Evolutionary conservation across 768 basidiomycete genomes (phyloP).

Genomic region (Gymnopilus junonius): DNA sequence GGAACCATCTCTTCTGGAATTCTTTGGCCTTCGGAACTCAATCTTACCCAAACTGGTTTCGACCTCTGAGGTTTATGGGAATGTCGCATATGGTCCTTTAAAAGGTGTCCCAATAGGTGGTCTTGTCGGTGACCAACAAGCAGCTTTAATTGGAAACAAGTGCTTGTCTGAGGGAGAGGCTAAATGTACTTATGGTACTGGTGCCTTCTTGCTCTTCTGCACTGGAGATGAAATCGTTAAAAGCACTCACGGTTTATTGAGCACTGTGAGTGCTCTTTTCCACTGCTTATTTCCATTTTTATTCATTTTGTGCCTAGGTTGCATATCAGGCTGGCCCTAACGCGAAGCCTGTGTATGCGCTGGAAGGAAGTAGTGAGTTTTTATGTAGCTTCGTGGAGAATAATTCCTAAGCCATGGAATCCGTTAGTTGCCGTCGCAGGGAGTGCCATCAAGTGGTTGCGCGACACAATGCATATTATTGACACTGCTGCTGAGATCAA

Average conservation of each 20-base stretch:
- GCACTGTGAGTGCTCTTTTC: slow-evolving; percentile 60
- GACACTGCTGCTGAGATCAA: slow-evolving; percentile 84
- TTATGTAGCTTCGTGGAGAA: not conserved
- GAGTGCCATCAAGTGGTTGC: slow-evolving; percentile 94
- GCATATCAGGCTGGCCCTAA: slow-evolving; percentile 87
- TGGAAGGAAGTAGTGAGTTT: slow-evolving; percentile 89
- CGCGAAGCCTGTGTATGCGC: slow-evolving; percentile 83
- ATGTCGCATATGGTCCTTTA: slow-evolving; percentile 67
- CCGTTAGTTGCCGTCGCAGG: slow-evolving; percentile 87
- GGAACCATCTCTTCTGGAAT: slow-evolving; percentile 81
- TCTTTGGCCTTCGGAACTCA: slow-evolving; percentile 80
- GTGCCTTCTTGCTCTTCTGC: slow-evolving; percentile 95
- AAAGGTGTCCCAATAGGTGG: slow-evolving; percentile 87
- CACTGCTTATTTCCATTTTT: not conserved
- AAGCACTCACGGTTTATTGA: slow-evolving; percentile 86
- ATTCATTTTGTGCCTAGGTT: slow-evolving; percentile 49
- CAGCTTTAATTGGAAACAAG: slow-evolving; percentile 95
- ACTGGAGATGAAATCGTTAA: slow-evolving; percentile 88
- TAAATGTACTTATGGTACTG: slow-evolving; percentile 98
- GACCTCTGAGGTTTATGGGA: slow-evolving; percentile 91
- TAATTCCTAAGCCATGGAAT: not conserved
- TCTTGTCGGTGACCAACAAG: slow-evolving; percentile 98
- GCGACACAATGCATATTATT: slow-evolving; percentile 90
- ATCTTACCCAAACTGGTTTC: slow-evolving; percentile 89
- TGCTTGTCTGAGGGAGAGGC: slow-evolving; percentile 91